Evolutionary conservation across 2,329 filamentous ascomycete species (phyloP).

Genomic region (Fusarium marasasianum): DNA sequence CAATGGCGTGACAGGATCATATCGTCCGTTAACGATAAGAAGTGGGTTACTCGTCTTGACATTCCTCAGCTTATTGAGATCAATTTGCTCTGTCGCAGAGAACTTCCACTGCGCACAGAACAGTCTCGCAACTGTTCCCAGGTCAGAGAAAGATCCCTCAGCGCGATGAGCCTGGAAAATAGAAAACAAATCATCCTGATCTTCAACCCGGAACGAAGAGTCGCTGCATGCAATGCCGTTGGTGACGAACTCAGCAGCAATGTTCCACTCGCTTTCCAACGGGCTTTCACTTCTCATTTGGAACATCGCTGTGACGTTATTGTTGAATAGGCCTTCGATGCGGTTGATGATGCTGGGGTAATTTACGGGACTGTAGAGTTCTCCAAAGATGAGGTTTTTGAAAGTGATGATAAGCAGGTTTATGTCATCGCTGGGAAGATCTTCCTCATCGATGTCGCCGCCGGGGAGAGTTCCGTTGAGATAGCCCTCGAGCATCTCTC

Average conservation of each 20-base stretch:
- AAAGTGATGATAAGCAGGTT: not conserved
- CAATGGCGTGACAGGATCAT: not conserved
- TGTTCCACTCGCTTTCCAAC: not conserved
- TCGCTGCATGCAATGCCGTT: not conserved
- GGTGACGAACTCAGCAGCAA: not conserved
- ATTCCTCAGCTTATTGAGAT: not conserved
- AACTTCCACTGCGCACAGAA: not conserved
- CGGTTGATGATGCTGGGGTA: not conserved
- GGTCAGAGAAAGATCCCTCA: not conserved
- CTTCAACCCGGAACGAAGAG: not conserved
- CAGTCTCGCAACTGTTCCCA: rapidly evolving
- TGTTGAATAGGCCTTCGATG: not conserved
- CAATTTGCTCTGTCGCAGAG: not conserved
- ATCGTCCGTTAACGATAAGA: not conserved
- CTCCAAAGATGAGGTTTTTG: not conserved
- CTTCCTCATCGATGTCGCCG: not conserved
- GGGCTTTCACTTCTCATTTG: rapidly evolving
- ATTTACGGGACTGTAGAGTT: not conserved
- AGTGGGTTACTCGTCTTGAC: not conserved
- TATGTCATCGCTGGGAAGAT: not conserved
- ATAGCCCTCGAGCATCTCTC: not conserved
- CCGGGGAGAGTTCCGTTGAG: not conserved
- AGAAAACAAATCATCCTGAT: not conserved
- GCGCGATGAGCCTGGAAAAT: constrained; percentile 5
- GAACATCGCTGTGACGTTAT: not conserved